Evolutionary conservation across 1,139 yeast species (phyloP).

Genomic region (Scheffersomyces titani): DNA sequence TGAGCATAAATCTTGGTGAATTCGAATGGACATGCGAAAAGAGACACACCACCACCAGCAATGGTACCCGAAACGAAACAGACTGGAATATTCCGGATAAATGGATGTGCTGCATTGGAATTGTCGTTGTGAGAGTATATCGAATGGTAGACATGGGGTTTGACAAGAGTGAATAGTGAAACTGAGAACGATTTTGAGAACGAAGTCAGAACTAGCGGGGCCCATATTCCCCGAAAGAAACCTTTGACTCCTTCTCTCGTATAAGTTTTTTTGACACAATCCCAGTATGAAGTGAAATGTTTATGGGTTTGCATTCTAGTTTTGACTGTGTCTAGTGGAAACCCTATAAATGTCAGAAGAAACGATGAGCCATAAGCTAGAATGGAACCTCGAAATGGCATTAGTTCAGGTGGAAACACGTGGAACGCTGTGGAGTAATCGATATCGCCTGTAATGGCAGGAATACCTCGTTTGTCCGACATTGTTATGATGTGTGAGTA

Average conservation of each 20-base stretch:
- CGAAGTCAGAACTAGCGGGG: constrained; percentile 69
- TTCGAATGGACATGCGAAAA: constrained; percentile 84
- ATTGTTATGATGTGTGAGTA: not conserved
- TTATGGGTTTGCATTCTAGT: constrained; percentile 81
- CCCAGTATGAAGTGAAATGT: constrained; percentile 55
- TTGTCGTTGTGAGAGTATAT: constrained; percentile 20
- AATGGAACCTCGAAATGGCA: constrained; percentile 59
- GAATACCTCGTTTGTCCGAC: constrained; percentile 23
- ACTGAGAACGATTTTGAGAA: constrained; percentile 68
- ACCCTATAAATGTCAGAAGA: constrained; percentile 70
- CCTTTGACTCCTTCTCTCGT: constrained; percentile 67
- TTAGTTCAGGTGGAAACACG: constrained; percentile 49
- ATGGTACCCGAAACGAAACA: constrained; percentile 65
- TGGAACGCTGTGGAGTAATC: constrained; percentile 42
- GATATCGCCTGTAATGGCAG: constrained; percentile 47
- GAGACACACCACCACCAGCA: constrained; percentile 66
- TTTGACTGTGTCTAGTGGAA: constrained; percentile 82
- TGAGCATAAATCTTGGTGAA: constrained; percentile 82
- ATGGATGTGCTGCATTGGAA: constrained; percentile 29
- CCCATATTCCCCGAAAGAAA: constrained; percentile 73
- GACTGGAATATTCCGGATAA: constrained; percentile 61
- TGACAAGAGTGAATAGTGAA: constrained; percentile 58
- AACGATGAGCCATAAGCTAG: constrained; percentile 68
- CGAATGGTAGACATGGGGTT: constrained; percentile 47
- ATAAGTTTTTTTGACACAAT: constrained; percentile 61